Evolutionary conservation across 768 basidiomycete genomes (phyloP).

Genomic region (Cytidiella melzeri): DNA sequence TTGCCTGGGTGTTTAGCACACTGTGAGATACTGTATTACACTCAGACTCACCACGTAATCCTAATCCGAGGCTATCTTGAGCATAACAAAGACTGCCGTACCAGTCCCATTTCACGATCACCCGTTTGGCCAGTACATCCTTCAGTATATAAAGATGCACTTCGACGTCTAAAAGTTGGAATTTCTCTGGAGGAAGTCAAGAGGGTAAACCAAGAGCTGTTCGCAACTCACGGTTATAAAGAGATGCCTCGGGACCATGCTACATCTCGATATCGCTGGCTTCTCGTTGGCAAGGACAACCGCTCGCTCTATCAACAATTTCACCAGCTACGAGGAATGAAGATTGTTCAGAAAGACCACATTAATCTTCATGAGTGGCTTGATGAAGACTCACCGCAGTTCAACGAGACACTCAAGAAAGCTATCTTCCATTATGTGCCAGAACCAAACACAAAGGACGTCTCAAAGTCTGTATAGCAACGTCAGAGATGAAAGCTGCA

Average conservation of each 20-base stretch:
- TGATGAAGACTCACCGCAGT: too few relatives aligned
- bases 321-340: conserved; percentile 9
- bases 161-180: too few relatives aligned
- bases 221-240: background rate
- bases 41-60: too few relatives aligned
- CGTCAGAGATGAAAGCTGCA: too few relatives aligned
- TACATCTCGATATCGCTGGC: conserved; percentile 13
- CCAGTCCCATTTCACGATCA: background rate
- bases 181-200: background rate
- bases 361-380: conserved; percentile 12
- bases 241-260: background rate
- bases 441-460: background rate
- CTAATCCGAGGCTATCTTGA: too few relatives aligned
- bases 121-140: too few relatives aligned
- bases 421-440: conserved; percentile 10
- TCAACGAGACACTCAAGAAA: conserved; percentile 1
- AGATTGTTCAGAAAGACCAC: background rate
- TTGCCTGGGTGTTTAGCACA: conserved; percentile 7
- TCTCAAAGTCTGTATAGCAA: conserved; percentile 9
- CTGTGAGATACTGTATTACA: conserved; percentile 1
- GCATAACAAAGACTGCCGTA: conserved; percentile 24
- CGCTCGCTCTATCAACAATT: too few relatives aligned
- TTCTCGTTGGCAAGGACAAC: conserved; percentile 13
- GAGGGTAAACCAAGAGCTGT: conserved; percentile 1
- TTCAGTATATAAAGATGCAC: too few relatives aligned